A percentile compares a stretch with the other conserved stretches of the same genome.
Evolutionary conservation across 2,329 filamentous ascomycete species (phyloP).

Genomic region (Calonectria pseudoturangicola): DNA sequence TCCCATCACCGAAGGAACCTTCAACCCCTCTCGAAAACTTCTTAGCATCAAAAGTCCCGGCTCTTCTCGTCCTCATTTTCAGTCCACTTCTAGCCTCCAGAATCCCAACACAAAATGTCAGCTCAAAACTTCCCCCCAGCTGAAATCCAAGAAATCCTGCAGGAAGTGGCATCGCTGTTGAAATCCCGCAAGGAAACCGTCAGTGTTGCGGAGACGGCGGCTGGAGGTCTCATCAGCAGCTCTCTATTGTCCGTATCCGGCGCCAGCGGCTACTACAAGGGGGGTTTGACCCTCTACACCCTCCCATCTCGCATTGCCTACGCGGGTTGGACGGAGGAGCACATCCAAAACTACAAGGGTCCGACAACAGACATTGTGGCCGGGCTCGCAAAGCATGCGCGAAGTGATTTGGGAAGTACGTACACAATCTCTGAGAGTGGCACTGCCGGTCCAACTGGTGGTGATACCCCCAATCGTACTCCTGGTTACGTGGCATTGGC

Average conservation of each 20-base stretch:
- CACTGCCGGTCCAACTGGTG: slow-evolving; percentile 3
- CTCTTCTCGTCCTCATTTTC: too few species aligned
- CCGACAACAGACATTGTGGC: slow-evolving; percentile 7
- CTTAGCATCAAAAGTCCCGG: background rate
- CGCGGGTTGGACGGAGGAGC: slow-evolving; percentile 11
- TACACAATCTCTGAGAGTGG: slow-evolving; percentile 6
- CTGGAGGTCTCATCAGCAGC: slow-evolving; percentile 16
- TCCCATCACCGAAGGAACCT: background rate
- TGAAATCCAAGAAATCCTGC: slow-evolving; percentile 14
- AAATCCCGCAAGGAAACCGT: slow-evolving; percentile 19
- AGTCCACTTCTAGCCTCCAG: too few species aligned
- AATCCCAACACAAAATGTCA: background rate
- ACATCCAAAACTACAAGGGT: slow-evolving; percentile 19
- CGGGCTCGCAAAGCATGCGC: background rate
- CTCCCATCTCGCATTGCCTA: slow-evolving; percentile 20
- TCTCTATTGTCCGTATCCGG: slow-evolving; percentile 12
- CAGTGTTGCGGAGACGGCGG: slow-evolving; percentile 8
- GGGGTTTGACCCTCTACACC: slow-evolving; percentile 14
- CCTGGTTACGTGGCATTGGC: slow-evolving; percentile 14
- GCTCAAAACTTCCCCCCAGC: background rate
- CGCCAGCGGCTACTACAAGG: slow-evolving; percentile 18
- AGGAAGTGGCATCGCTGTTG: slow-evolving; percentile 4
- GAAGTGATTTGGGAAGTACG: slow-evolving; percentile 1
- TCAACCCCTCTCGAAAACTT: slow-evolving; percentile 5
- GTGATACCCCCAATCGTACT: background rate